Evolutionary conservation across 2,329 filamentous ascomycete species (phyloP).

Genomic region (Arthrobotrys pseudoclavata): DNA sequence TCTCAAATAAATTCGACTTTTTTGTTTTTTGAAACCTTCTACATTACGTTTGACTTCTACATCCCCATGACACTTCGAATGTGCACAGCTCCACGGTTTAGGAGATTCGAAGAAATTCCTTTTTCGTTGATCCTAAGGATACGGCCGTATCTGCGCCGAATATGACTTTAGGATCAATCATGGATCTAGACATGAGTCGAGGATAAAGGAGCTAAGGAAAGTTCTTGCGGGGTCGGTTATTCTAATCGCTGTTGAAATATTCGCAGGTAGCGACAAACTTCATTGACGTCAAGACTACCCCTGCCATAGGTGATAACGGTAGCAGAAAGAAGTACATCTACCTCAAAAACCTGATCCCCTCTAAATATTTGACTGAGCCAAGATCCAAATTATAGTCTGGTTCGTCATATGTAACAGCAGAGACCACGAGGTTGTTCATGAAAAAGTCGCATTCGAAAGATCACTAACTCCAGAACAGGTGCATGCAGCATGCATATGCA

Average conservation of each 20-base stretch:
- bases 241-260: slow-evolving; percentile 29
- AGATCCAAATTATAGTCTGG: slow-evolving; percentile 31
- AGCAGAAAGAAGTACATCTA: slow-evolving; percentile 12
- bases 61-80: slow-evolving; percentile 46
- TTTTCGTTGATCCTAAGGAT: slow-evolving; percentile 33
- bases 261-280: slow-evolving; percentile 30
- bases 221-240: slow-evolving; percentile 33
- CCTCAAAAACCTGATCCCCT: not conserved
- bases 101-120: slow-evolving; percentile 1
- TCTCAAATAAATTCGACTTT: slow-evolving; percentile 2
- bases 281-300: slow-evolving; percentile 18
- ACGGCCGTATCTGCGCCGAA: slow-evolving; percentile 12
- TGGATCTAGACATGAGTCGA: slow-evolving; percentile 23
- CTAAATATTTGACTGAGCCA: slow-evolving; percentile 22
- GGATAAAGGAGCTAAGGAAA: slow-evolving; percentile 17
- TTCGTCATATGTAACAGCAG: slow-evolving; percentile 54
- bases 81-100: slow-evolving; percentile 20
- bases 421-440: slow-evolving; percentile 50
- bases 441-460: slow-evolving; percentile 36
- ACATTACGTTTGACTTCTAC: slow-evolving; percentile 19
- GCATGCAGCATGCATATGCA: slow-evolving; percentile 54
- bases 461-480: slow-evolving; percentile 42
- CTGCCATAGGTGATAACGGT: slow-evolving; percentile 2
- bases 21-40: slow-evolving; percentile 23
- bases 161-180: slow-evolving; percentile 32